Evolutionary conservation across 441 rosid species (phyloP), one percentile per base, ranked within the genome.

Genomic region (Arabidopsis hybrid): DNA sequence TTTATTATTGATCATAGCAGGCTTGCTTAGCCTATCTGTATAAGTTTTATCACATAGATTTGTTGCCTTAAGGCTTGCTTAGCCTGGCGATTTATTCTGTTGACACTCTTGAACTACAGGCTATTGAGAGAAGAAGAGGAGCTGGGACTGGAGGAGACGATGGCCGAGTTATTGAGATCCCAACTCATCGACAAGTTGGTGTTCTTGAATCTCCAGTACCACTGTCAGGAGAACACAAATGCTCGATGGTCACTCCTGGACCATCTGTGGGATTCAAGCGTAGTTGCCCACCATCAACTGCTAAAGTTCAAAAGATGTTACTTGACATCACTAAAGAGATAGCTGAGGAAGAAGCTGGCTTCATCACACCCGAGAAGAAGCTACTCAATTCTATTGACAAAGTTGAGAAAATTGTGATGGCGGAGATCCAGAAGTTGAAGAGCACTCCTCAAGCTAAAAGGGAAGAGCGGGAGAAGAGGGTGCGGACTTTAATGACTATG

Each of bases 341-440:
- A 43, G 50, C 60, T 14, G 49, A 69, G 2, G 94, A 85, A 66
- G 92, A 85, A 66, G 77, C 87, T 9, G 95, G 86, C 49, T 76
- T 74, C 71, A 67, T 89, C 60, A 92, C 97, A 10, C 99, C 97
- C 1, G 92, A 92, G 79, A 90, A 85, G 84, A 94, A 92, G 62
- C 90, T 94, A 4, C 72, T 94, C 71, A 79, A 88, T 70, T 85
- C 97, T 26, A 89, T 94, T 17, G 97, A 94, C 77, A 76, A 79
- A 7, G 94, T 90, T 1, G 90, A 84, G 80, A 86, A 87, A 66
- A 89, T 78, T 36, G 94, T 94, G 46, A 86, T 81, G 89, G 89
- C 85, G 60, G 95, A 92, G 69, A 69, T 92, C 56, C 78, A 70
- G 67, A 92, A 82, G 53, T 60, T 92, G 68, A 85, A 88, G 79